Evolutionary conservation across 148 eudicot genomes (phyloP), one percentile per base, ranked within the genome.

Genomic region (Rhododendron henanense): DNA sequence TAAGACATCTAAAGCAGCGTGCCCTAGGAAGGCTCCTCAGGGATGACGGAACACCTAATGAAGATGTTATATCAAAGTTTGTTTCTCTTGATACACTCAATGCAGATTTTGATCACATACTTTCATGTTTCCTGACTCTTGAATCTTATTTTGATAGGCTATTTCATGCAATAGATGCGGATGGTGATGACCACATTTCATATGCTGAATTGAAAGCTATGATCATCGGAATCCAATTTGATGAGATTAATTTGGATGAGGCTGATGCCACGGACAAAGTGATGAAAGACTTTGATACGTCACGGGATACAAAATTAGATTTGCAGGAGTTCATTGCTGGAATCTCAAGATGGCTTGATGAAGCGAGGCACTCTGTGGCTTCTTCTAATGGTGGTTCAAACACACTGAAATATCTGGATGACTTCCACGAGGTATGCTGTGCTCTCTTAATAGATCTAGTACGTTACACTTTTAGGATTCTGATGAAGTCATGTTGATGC

Each of bases 271-370:
- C 91, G 18, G 74, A 86, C 3, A 97, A 90, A 85, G 84, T 97
- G 50, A 87, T 97, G 91, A 91, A 67, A 81, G 98, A 93, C 69
- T 93, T 95, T 41, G 99, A 97, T 83, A 90, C 92, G 25, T 87
- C 91, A 10, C 82, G 2, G 2, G 93, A 97, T 86, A 71, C 35
- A n/a, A 39, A 41, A 76, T 81, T 97, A 83, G 89, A 90, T 48
- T 84, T 83, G 19, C 74, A 35, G 0, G 98, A 97, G 88, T 97
- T 97, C 84, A 51, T 65, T 6, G 37, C 0, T 25, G 99, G 99
- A 84, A 88, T 97, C 37, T 73, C 83, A 37, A 94, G 83, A 79
- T 93, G 98, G 93, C 91, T 96, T 76, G 57, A 63, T 21, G 89
- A 84, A 33, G 91, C 93, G 18, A 92, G 44, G 85, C 83, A 87